Evolutionary conservation across 139 green algal species (phyloP).

Genomic region (Protoeuglena noctilucae): DNA sequence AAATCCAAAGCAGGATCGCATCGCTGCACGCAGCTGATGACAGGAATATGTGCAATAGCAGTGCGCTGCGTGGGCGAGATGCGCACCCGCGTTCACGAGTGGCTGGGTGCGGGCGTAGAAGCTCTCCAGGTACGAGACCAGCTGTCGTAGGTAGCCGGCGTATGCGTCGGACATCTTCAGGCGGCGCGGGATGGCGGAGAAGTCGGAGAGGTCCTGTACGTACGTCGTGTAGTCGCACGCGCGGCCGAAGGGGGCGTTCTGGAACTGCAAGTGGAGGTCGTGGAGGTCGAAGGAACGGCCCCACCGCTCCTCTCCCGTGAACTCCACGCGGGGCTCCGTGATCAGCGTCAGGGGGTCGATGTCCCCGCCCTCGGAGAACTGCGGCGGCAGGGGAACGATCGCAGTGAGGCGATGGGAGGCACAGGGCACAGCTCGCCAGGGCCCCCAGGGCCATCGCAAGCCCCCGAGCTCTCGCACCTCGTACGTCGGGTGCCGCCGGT

Average conservation of each 20-base stretch:
- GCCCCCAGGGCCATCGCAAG: slow-evolving; percentile 1
- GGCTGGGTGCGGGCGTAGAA: slow-evolving; percentile 85
- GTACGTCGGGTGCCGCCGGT: slow-evolving; percentile 41
- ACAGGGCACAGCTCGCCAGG: neutral
- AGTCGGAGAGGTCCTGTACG: slow-evolving; percentile 28
- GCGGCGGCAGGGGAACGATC: too few relatives aligned
- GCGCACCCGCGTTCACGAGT: slow-evolving; percentile 18
- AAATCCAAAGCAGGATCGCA: too few relatives aligned
- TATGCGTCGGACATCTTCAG: slow-evolving; percentile 15
- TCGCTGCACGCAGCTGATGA: too few relatives aligned
- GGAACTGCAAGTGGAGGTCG: slow-evolving; percentile 43
- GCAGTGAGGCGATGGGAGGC: too few relatives aligned
- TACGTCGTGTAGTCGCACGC: slow-evolving; percentile 54
- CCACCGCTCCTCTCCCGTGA: slow-evolving; percentile 72
- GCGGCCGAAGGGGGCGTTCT: slow-evolving; percentile 66
- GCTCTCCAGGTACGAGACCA: slow-evolving; percentile 48
- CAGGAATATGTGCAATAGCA: too few relatives aligned
- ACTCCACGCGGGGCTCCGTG: slow-evolving; percentile 29
- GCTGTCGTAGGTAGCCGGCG: slow-evolving; percentile 34
- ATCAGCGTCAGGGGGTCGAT: neutral
- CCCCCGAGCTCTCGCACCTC: slow-evolving; percentile 47
- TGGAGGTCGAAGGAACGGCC: slow-evolving; percentile 88
- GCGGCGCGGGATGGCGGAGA: slow-evolving; percentile 18
- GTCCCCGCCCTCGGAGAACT: neutral
- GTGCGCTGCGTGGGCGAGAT: neutral